These are phyloP conservation scores for Coelastrella sp. DNA, from an alignment of 139 green algal genomes.

Conservation along the genomic window DNA sequence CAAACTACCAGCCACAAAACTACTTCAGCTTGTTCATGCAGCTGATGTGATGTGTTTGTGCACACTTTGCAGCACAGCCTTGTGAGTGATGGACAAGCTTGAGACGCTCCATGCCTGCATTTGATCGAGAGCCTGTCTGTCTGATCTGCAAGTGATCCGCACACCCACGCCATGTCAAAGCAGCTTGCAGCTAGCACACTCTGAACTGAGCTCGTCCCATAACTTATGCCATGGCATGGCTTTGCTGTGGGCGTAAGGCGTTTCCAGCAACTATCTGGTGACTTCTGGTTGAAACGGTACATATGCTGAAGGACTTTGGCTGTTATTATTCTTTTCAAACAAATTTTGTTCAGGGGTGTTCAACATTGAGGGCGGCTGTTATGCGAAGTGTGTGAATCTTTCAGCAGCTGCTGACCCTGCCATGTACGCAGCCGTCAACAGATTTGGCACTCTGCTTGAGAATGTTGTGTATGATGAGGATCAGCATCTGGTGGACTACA, in stretches of 20 bases:
- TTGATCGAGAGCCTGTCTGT: too few relatives aligned
- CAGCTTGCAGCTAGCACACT: too few relatives aligned
- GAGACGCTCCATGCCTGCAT: too few relatives aligned
- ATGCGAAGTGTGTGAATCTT: conserved; percentile 93
- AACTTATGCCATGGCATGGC: too few relatives aligned
- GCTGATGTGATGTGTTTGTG: neutral
- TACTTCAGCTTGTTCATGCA: neutral
- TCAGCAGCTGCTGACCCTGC: conserved; percentile 81
- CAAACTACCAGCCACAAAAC: neutral
- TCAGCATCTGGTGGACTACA: conserved; percentile 18
- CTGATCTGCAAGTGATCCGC: too few relatives aligned
- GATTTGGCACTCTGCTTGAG: conserved; percentile 91
- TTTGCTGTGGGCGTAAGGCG: too few relatives aligned
- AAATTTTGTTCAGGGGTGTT: conserved; percentile 75
- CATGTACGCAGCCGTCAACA: conserved; percentile 87
- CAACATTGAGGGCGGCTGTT: conserved; percentile 98
- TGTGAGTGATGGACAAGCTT: too few relatives aligned
- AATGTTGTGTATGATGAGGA: conserved; percentile 82
- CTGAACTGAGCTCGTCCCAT: too few relatives aligned
- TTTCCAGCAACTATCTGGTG: too few relatives aligned
- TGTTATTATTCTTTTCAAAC: neutral
- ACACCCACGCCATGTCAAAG: too few relatives aligned
- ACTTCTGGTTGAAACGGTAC: too few relatives aligned
- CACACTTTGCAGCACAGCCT: too few relatives aligned
- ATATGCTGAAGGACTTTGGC: neutral